Conservation (phyloP, 2,329 filamentous ascomycete species). For the Cyclaneusma minus region DNA sequence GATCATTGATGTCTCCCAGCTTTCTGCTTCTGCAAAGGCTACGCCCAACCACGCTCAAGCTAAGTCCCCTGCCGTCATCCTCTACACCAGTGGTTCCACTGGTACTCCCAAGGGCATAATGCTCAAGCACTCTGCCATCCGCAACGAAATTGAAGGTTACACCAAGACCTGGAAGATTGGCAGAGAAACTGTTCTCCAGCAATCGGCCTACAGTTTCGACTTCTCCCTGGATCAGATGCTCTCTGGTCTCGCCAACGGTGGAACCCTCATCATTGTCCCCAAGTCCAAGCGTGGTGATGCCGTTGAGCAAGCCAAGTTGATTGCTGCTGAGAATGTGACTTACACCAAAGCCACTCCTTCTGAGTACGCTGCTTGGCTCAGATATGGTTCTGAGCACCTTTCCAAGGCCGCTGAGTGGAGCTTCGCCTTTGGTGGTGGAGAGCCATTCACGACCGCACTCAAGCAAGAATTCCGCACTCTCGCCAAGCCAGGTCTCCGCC, state of each 20-base stretch:
- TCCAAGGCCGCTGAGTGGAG: slow-evolving; percentile 4
- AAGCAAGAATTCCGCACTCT: slow-evolving; percentile 9
- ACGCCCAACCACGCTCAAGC: slow-evolving; percentile 9
- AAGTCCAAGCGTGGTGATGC: slow-evolving; percentile 6
- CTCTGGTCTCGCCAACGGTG: slow-evolving; percentile 7
- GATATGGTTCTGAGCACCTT: slow-evolving; percentile 1
- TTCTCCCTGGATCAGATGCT: slow-evolving; percentile 8
- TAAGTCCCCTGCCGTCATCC: slow-evolving; percentile 16
- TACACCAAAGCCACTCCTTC: slow-evolving; percentile 10
- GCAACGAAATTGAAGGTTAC: slow-evolving; percentile 12
- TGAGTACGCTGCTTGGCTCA: slow-evolving; percentile 9
- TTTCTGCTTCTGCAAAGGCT: slow-evolving; percentile 5
- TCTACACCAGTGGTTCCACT: slow-evolving; percentile 12
- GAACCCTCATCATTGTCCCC: slow-evolving; percentile 7
- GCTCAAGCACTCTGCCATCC: slow-evolving; percentile 13
- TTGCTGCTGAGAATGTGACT: slow-evolving; percentile 7
- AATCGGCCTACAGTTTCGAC: slow-evolving; percentile 10
- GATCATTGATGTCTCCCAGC: slow-evolving; percentile 5
- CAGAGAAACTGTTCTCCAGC: slow-evolving; percentile 8
- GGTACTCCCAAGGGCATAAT: slow-evolving; percentile 25
- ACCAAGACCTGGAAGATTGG: slow-evolving; percentile 4
- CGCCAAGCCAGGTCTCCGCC: slow-evolving; percentile 8
- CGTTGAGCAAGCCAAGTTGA: slow-evolving; percentile 7
- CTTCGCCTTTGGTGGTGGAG: slow-evolving; percentile 15
- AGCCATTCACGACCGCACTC: slow-evolving; percentile 11